Conservation (phyloP, 352 stramenopile genomes). For the Globisporangium acanthophoron region DNA sequence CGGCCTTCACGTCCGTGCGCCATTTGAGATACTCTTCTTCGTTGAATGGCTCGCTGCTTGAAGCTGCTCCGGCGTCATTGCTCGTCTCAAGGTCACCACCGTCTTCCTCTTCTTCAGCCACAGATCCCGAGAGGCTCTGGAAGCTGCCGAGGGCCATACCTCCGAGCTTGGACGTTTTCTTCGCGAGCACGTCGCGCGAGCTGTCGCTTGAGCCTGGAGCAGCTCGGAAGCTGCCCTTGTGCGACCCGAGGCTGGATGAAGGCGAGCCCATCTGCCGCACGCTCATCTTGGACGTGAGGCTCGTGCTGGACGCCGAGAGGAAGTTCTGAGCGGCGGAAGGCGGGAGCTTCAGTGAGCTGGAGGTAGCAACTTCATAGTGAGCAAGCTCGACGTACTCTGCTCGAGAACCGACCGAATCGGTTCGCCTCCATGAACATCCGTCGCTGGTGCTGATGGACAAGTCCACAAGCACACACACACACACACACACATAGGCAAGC, state of each 20-base stretch:
- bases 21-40: slow-evolving; percentile 59
- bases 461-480: background rate
- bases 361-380: background rate
- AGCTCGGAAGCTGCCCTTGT: slow-evolving; percentile 8
- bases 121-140: slow-evolving; percentile 7
- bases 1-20: slow-evolving; percentile 63
- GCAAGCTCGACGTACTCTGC: slow-evolving; percentile 20
- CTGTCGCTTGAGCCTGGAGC: background rate
- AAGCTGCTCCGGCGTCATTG: slow-evolving; percentile 16
- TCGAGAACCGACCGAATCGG: slow-evolving; percentile 39
- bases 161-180: slow-evolving; percentile 26
- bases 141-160: slow-evolving; percentile 7
- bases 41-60: slow-evolving; percentile 22
- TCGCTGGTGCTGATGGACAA: slow-evolving; percentile 34
- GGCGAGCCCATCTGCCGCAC: slow-evolving; percentile 15
- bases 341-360: background rate
- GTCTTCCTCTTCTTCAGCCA: slow-evolving; percentile 7
- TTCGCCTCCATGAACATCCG: slow-evolving; percentile 64
- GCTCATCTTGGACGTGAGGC: slow-evolving; percentile 24
- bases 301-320: slow-evolving; percentile 37
- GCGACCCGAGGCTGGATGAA: slow-evolving; percentile 9
- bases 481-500: background rate
- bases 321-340: slow-evolving; percentile 24
- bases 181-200: background rate
- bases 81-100: background rate